Conservation (phyloP, 2,329 filamentous ascomycete species). For the Paracoccidioides lutzii region DNA sequence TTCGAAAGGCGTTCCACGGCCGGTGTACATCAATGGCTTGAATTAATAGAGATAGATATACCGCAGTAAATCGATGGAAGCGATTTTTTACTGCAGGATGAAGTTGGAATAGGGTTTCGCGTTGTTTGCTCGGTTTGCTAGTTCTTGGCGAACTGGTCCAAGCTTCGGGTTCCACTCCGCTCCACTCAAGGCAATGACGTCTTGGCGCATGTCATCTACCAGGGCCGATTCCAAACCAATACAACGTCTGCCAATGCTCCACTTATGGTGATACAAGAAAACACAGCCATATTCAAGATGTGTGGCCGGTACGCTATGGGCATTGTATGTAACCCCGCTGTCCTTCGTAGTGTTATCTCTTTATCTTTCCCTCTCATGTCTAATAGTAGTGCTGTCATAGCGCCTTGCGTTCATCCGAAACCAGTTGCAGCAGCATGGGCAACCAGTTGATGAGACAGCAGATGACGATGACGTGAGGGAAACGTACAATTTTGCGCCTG, state of each 20-base stretch:
- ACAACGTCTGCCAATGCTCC: not conserved
- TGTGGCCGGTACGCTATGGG: constrained; percentile 56
- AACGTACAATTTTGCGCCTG: constrained; percentile 87
- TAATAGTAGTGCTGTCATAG: constrained; percentile 32
- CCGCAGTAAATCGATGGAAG: not conserved
- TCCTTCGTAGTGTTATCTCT: constrained; percentile 6
- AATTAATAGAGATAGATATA: not conserved
- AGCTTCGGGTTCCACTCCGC: constrained; percentile 11
- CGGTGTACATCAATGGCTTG: not conserved
- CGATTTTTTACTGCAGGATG: not conserved
- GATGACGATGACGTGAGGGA: constrained; percentile 58
- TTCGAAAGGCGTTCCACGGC: too few species aligned
- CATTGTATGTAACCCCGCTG: constrained; percentile 36
- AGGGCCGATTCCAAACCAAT: not conserved
- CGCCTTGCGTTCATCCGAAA: constrained; percentile 62
- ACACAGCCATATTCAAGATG: constrained; percentile 33
- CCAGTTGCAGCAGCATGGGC: constrained; percentile 59
- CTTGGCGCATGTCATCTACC: constrained; percentile 1
- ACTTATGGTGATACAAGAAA: not conserved
- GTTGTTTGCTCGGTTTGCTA: constrained; percentile 1
- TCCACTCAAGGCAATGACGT: constrained; percentile 12
- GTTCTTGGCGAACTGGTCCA: constrained; percentile 11
- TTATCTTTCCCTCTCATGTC: constrained; percentile 5
- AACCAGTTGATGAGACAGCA: constrained; percentile 59
- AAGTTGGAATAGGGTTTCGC: not conserved